Evolutionary conservation across 1,284 basidiomycete species (phyloP), one percentile per base, ranked within the genome.

Genomic region (Irpex sp.): DNA sequence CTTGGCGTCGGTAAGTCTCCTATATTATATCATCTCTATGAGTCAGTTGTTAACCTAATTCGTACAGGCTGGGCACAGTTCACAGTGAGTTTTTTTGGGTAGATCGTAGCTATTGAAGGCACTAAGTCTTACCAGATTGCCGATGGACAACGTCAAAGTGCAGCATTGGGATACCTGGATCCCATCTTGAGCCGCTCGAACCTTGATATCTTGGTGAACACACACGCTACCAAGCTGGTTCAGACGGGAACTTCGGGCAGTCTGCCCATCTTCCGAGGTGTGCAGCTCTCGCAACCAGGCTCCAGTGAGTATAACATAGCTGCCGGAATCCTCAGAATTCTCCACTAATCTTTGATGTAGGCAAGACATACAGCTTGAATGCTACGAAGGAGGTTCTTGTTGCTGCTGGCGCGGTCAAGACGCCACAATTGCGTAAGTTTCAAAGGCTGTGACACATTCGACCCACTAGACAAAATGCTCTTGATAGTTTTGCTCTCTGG

Each of bases 121-220:
- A 1, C 39, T 39, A 36, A 9, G 15, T 49, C 36, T 19, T 35
- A n/a, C 11, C 36, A 58, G 78, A 75, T 33, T 79, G 76, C 74
- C 61, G 70, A 11, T 74, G 77, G 64, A 64, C 69, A 2, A 70
- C 77, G 13, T 67, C 75, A 51, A 70, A 71, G 15, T 64, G 68
- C 70, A 6, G 68, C 69, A 11, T 65, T 67, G 13, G 68, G 66
- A n/a, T 73, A 72, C 58, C 65, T 82, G 11, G 67, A 67, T 1
- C 69, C 72, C n/a, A 64, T 67, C 4, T 65, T 74, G 7, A 65
- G 63, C 36, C 67, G 78, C 9, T 67, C 72, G 3, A 82, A 81
- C 64, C 63, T 82, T 3, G 75, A 78, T 55, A 71, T 82, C n/a
- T 64, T 81, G 1, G 62, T 80, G 19, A 73, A 78, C 55, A 72